Evolutionary conservation across 371 early-diverging fungal species (phyloP).

Genomic region (Apophysomyces elegans): DNA sequence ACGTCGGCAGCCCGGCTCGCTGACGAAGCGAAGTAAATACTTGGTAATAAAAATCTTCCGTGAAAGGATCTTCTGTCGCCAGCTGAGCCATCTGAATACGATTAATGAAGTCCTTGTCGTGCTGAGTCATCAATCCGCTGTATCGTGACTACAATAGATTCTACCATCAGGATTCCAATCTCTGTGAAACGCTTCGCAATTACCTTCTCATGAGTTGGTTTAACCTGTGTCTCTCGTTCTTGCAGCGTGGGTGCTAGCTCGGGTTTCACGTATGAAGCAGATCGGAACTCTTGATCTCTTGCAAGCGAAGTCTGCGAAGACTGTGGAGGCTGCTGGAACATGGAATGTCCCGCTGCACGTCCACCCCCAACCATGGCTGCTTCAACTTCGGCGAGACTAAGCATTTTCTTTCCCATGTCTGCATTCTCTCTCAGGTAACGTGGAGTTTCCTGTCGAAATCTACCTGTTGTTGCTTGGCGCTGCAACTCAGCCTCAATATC

Average conservation of each 20-base stretch:
- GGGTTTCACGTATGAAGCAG: not conserved
- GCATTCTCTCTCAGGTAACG: constrained; percentile 15
- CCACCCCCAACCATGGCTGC: constrained; percentile 52
- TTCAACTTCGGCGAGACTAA: constrained; percentile 76
- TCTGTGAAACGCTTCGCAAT: not conserved
- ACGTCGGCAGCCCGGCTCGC: constrained; percentile 54
- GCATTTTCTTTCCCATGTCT: constrained; percentile 48
- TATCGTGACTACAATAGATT: constrained; percentile 65
- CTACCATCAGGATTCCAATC: not conserved
- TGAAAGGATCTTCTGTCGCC: constrained; percentile 87
- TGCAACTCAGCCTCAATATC: constrained; percentile 67
- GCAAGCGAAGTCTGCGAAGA: not conserved
- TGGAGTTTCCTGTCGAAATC: constrained; percentile 27
- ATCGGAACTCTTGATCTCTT: not conserved
- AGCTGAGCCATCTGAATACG: constrained; percentile 93
- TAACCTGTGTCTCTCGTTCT: constrained; percentile 7
- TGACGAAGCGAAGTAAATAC: constrained; percentile 81
- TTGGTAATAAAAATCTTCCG: constrained; percentile 95
- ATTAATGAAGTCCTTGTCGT: constrained; percentile 91
- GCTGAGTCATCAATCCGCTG: constrained; percentile 88
- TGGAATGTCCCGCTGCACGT: constrained; percentile 32
- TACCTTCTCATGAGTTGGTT: constrained; percentile 11
- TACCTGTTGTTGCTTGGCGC: constrained; percentile 32
- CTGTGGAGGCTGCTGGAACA: constrained; percentile 7
- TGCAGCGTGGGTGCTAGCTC: constrained; percentile 13